A percentile compares a stretch with the other conserved stretches of the same genome.
Conservation (phyloP, 306 rosid genomes). For the Ochetophila trinervis region DNA sequence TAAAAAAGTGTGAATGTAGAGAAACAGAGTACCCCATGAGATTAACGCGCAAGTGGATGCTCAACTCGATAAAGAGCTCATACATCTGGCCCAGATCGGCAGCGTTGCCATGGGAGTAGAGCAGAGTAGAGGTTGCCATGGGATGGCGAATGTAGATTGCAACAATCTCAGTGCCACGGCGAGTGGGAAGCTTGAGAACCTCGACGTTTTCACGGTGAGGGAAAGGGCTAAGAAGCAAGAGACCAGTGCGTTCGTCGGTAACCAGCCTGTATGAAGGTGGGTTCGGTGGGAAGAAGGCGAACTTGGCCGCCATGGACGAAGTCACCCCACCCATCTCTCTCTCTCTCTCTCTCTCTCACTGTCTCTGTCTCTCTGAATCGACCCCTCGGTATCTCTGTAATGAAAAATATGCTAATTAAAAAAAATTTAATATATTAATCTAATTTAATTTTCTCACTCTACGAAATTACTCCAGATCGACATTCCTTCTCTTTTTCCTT, state of each 20-base stretch:
- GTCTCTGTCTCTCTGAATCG: conserved; percentile 8
- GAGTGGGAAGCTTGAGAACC: conserved; percentile 67
- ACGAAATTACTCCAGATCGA: conserved; percentile 31
- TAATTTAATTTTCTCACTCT: not conserved
- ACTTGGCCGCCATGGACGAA: conserved; percentile 95
- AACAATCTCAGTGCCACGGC: conserved; percentile 72
- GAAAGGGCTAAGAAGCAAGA: conserved; percentile 66
- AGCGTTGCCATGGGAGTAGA: conserved; percentile 95
- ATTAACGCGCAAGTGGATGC: conserved; percentile 83
- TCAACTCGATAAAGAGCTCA: conserved; percentile 80
- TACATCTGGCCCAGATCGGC: conserved; percentile 99
- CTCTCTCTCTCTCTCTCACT: not conserved
- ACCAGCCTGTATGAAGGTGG: conserved; percentile 77
- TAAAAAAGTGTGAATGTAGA: not conserved
- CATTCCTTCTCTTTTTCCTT: conserved; percentile 28
- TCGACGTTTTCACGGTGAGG: conserved; percentile 94
- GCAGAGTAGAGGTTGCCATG: conserved; percentile 80
- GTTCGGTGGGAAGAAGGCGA: conserved; percentile 92
- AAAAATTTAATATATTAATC: not conserved
- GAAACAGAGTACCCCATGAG: conserved; percentile 70
- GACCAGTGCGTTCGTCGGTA: conserved; percentile 59
- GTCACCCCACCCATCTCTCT: conserved; percentile 89
- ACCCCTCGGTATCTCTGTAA: not conserved
- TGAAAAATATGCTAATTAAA: not conserved
- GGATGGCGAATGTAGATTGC: conserved; percentile 85